Conservation (phyloP, 805 yeast species). For the Kazachstania taianensis region DNA sequence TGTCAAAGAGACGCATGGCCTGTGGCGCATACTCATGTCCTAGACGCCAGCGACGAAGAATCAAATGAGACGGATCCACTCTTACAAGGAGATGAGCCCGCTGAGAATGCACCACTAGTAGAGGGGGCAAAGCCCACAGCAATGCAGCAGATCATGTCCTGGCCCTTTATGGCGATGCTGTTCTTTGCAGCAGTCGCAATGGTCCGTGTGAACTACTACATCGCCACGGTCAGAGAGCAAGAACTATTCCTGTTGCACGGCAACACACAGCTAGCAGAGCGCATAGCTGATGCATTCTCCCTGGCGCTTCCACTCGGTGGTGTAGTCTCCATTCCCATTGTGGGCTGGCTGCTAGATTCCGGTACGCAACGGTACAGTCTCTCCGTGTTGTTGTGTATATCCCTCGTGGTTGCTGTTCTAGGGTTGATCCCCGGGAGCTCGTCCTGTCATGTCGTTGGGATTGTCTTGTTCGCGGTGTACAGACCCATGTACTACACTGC, state of each 20-base stretch:
- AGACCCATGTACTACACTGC: slow-evolving; percentile 92
- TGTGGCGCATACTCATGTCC: slow-evolving; percentile 55
- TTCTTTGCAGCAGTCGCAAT: slow-evolving; percentile 76
- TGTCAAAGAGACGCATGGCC: slow-evolving; percentile 71
- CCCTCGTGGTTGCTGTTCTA: slow-evolving; percentile 56
- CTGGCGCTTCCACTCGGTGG: slow-evolving; percentile 86
- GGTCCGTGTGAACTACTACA: slow-evolving; percentile 86
- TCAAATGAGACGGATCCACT: slow-evolving; percentile 59
- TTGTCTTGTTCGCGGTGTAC: slow-evolving; percentile 62
- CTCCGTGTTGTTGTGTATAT: slow-evolving; percentile 39
- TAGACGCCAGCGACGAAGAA: too few relatives aligned
- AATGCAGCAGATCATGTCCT: slow-evolving; percentile 36
- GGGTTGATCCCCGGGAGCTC: slow-evolving; percentile 46
- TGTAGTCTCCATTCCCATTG: slow-evolving; percentile 72
- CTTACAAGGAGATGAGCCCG: slow-evolving; percentile 29
- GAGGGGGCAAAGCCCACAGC: slow-evolving; percentile 31
- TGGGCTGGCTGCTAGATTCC: slow-evolving; percentile 72
- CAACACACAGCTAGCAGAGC: slow-evolving; percentile 39
- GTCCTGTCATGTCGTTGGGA: slow-evolving; percentile 53
- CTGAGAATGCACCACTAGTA: slow-evolving; percentile 39
- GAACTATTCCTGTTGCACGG: slow-evolving; percentile 64
- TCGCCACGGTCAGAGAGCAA: slow-evolving; percentile 80
- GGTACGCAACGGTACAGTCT: slow-evolving; percentile 52
- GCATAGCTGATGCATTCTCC: slow-evolving; percentile 69
- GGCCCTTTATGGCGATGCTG: slow-evolving; percentile 75